Percentiles rank a stretch among this genome's conserved stretches.
These are phyloP conservation scores for Nicotiana paniculata DNA, from an alignment of 257 asterid species.

Conservation along the genomic window DNA sequence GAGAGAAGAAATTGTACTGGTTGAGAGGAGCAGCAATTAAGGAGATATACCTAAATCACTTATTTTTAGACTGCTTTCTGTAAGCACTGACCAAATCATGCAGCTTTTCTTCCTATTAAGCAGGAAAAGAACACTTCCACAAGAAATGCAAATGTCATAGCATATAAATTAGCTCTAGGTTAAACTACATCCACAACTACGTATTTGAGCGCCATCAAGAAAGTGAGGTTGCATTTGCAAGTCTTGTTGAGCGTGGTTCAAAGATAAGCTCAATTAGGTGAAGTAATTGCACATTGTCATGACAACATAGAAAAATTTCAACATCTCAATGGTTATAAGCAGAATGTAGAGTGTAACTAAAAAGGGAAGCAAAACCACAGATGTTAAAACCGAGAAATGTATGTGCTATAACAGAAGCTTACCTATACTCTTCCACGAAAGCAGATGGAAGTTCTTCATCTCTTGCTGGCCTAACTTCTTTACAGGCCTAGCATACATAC, in stretches of 20 bases:
- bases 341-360: not conserved
- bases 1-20: not conserved
- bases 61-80: not conserved
- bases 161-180: not conserved
- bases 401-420: not conserved
- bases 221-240: not conserved
- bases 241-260: not conserved
- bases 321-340: not conserved
- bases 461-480: slow-evolving; percentile 62
- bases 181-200: not conserved
- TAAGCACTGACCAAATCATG: not conserved
- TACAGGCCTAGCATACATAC: slow-evolving; percentile 54
- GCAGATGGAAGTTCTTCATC: slow-evolving; percentile 93
- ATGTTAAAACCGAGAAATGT: not conserved
- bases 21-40: not conserved
- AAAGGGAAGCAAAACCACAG: not conserved
- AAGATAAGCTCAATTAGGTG: not conserved
- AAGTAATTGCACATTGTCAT: not conserved
- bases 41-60: slow-evolving; percentile 1
- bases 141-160: not conserved
- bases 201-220: not conserved
- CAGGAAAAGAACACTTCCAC: not conserved
- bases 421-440: slow-evolving; percentile 87
- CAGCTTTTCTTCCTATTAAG: not conserved
- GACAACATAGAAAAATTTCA: not conserved